Conservation (phyloP, 2,329 filamentous ascomycete species). For the Ceratocystis variospora region DNA sequence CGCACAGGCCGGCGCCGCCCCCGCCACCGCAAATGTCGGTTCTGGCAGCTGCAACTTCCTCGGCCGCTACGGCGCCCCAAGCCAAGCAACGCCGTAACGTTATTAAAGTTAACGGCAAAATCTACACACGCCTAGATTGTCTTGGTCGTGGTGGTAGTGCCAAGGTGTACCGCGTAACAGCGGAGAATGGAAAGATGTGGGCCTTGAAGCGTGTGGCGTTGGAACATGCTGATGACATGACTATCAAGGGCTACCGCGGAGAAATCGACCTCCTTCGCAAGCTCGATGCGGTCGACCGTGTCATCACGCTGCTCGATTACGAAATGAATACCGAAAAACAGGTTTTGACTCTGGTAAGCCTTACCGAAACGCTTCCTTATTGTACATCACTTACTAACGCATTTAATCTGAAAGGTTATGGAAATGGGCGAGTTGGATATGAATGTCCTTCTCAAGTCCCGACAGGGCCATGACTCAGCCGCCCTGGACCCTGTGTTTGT, state of each 20-base stretch:
- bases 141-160: conserved; percentile 86
- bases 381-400: background rate
- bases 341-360: conserved; percentile 64
- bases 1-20: conserved; percentile 60
- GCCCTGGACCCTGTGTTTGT: conserved; percentile 80
- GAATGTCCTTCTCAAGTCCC: conserved; percentile 65
- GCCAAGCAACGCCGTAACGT: conserved; percentile 64
- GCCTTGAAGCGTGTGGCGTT: conserved; percentile 86
- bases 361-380: too few species aligned
- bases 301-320: conserved; percentile 81
- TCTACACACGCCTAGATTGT: conserved; percentile 78
- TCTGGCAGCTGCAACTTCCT: conserved; percentile 75
- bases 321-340: conserved; percentile 90
- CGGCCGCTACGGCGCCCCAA: conserved; percentile 32
- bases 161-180: conserved; percentile 91
- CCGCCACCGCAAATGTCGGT: conserved; percentile 95
- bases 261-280: conserved; percentile 85
- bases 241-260: conserved; percentile 77
- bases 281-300: conserved; percentile 70
- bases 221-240: conserved; percentile 73
- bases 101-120: conserved; percentile 77
- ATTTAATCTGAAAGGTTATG: conserved; percentile 56
- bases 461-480: conserved; percentile 56
- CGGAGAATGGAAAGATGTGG: conserved; percentile 91
- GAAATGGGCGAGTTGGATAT: conserved; percentile 93